A percentile compares a stretch with the other conserved stretches of the same genome.
Evolutionary conservation across 176 grass and related monocot genomes (phyloP).

Genomic region (Musa troglodytarum): DNA sequence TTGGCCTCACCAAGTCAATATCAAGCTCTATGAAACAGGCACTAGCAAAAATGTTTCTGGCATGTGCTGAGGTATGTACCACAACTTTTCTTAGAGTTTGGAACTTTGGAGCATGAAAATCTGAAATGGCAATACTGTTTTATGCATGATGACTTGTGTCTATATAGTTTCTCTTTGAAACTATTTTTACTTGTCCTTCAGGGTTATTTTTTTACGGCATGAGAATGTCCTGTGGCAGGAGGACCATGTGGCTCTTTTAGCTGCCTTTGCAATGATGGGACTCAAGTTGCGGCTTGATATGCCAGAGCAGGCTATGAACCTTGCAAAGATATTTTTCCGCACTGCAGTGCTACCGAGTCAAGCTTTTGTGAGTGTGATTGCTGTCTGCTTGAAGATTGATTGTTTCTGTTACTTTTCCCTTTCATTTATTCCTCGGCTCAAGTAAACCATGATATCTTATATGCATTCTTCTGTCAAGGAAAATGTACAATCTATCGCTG

Average conservation of each 20-base stretch:
- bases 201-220: not conserved
- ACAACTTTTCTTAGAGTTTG: not conserved
- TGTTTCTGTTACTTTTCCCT: not conserved
- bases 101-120: too few relatives aligned
- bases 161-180: too few relatives aligned
- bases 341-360: slow-evolving; percentile 63
- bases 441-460: not conserved
- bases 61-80: slow-evolving; percentile 70
- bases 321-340: slow-evolving; percentile 74
- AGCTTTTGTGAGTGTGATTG: slow-evolving; percentile 35
- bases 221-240: slow-evolving; percentile 36
- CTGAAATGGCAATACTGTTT: too few relatives aligned
- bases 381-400: not conserved
- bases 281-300: slow-evolving; percentile 92
- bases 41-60: slow-evolving; percentile 95
- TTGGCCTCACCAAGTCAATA: slow-evolving; percentile 88
- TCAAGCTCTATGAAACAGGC: slow-evolving; percentile 76
- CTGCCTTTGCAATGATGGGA: slow-evolving; percentile 93
- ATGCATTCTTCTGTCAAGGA: slow-evolving; percentile 36
- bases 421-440: not conserved
- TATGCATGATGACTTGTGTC: too few relatives aligned
- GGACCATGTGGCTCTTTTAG: slow-evolving; percentile 81
- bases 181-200: not conserved
- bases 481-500: slow-evolving; percentile 62
- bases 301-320: slow-evolving; percentile 87